Percentiles rank a stretch among this genome's conserved stretches.
Conservation (phyloP, 345 rosid species). For the Eucalyptus pauciflora region DNA sequence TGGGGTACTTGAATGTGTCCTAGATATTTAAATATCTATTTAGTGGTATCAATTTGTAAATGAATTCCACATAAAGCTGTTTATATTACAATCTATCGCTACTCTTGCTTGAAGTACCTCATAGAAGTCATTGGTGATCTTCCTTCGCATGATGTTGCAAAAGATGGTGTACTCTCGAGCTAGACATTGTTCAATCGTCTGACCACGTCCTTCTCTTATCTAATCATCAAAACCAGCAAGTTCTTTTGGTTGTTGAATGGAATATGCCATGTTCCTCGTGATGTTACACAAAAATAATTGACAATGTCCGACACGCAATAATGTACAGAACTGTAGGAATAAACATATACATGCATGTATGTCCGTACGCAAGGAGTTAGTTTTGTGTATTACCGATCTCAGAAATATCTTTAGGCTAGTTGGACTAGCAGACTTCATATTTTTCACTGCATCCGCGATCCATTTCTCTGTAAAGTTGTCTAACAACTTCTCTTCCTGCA, state of each 20-base stretch:
- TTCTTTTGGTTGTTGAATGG: background rate
- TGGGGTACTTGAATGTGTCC: too few species aligned
- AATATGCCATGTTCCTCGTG: background rate
- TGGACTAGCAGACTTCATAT: constrained; percentile 9
- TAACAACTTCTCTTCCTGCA: background rate
- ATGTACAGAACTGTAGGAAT: too few species aligned
- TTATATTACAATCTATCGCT: too few species aligned
- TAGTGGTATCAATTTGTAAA: too few species aligned
- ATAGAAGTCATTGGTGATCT: background rate
- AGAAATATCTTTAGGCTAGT: constrained; percentile 11
- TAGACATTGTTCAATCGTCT: background rate
- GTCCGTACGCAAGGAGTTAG: too few species aligned
- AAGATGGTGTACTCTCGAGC: background rate
- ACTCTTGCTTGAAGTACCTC: background rate
- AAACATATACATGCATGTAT: too few species aligned
- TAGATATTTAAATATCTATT: too few species aligned
- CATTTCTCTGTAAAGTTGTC: background rate
- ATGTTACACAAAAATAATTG: background rate
- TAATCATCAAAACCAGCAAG: background rate
- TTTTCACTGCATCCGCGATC: constrained; percentile 1
- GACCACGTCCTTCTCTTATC: background rate
- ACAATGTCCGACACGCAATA: background rate
- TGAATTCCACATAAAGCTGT: too few species aligned
- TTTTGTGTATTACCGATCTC: background rate
- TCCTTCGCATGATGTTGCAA: background rate